phyloP scores from a whole-genome alignment of 2,329 filamentous ascomycete genomes.

The Purpureocillium lavendulum region DNA sequence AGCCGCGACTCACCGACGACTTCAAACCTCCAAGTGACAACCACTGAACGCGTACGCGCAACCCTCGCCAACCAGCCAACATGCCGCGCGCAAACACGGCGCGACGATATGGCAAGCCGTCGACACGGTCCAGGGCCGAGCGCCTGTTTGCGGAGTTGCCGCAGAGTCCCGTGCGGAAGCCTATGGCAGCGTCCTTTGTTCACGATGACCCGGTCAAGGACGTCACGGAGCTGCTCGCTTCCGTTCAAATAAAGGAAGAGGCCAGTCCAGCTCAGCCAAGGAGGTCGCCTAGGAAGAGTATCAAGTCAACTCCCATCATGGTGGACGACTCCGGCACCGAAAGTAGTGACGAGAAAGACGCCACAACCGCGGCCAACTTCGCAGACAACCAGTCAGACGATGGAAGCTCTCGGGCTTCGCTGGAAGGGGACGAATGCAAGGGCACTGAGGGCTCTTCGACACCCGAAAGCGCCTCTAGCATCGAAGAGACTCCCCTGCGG shows the following conservation, averaged over 20 bases:
- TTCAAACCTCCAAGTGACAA: no score
- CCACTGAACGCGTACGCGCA: neutral
- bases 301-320: constrained; percentile 2
- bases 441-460: no score
- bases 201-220: constrained; percentile 19
- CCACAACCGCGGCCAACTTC: no score
- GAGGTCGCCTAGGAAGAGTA: constrained; percentile 9
- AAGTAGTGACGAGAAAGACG: neutral
- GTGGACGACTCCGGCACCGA: constrained; percentile 2
- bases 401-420: no score
- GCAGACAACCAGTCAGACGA: neutral
- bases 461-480: no score
- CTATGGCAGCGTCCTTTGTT: constrained; percentile 9
- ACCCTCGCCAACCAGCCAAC: constrained; percentile 9
- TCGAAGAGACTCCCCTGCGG: constrained; percentile 22
- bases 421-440: no score
- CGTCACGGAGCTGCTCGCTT: constrained; percentile 25
- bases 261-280: neutral
- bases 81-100: constrained; percentile 37
- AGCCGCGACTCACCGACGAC: no score
- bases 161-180: constrained; percentile 35
- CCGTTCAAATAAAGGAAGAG: constrained; percentile 18
- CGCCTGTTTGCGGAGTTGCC: constrained; percentile 44
- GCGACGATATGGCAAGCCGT: constrained; percentile 43
- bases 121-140: constrained; percentile 36